Evolutionary conservation across 805 yeast species (phyloP), one percentile per base, ranked within the genome.

Genomic region (Kodamaea restingae): DNA sequence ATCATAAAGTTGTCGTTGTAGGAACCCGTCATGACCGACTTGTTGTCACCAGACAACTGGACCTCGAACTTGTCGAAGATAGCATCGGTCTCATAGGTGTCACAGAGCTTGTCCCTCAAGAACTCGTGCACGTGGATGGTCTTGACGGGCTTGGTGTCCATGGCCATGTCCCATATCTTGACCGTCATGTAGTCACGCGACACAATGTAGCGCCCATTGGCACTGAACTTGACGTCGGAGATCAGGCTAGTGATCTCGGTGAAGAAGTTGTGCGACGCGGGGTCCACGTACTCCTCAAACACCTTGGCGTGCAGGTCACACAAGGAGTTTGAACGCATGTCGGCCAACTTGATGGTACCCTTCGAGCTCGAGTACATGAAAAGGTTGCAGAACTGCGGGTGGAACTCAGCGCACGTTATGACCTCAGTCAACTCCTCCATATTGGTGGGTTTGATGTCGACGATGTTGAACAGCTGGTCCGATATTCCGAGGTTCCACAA

Each of bases 361-460:
- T 91, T 93, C 38, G 95, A 84, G 9, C 95, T 84, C 4, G 96
- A 83, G 67, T 93, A 91, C 88, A 91, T 88, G 64, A 93, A 91
- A 54, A 85, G 68, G 61, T 93, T 93, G 71, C 99, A 93, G 58
- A 81, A 81, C 33, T 70, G 65, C 11, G 99, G 98, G 62, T 95
- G 98, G 69, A 93, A 93, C 61, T 90, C 96, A 2, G 98, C 95
- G 55, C 90, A 78, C 12, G 99, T 93, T 48, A 93, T 91, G 38
- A 93, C 98, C 63, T 93, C 98, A 7, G 98, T 91, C 53, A 93
- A 76, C 66, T 93, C 99, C 69, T 93, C 99, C 98, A 93, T 95
- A 63, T 88, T 88, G 5, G 88, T 86, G 7, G 99, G 99, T 61
- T 95, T 88, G 56, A 93, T 93, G 65, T 93, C 98, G 42, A 93